phyloP scores from a whole-genome alignment of 2,329 filamentous ascomycete genomes.

The Exophiala sp. region DNA sequence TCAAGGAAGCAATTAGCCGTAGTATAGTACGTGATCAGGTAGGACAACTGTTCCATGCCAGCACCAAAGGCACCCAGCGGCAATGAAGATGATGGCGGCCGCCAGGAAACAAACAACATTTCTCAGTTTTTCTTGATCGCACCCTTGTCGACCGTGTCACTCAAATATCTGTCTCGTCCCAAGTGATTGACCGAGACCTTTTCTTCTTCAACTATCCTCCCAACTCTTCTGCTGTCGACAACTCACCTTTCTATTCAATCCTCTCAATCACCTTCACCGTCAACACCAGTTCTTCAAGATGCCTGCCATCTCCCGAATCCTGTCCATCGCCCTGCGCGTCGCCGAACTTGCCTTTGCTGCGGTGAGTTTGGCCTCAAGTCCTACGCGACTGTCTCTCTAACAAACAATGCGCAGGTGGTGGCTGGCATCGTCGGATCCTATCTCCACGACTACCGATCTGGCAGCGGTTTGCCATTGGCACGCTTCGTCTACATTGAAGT shows the following conservation, averaged over 20 bases:
- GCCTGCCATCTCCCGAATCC: slow-evolving; percentile 44
- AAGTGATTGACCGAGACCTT: neutral
- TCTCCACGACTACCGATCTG: slow-evolving; percentile 45
- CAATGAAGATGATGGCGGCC: neutral
- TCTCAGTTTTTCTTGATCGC: neutral
- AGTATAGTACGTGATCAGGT: slow-evolving; percentile 6
- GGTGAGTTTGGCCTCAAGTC: slow-evolving; percentile 39
- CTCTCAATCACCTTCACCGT: neutral
- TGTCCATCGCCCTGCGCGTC: slow-evolving; percentile 54
- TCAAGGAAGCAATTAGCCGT: neutral
- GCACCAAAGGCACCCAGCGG: neutral
- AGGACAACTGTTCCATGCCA: neutral
- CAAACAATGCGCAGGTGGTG: slow-evolving; percentile 42
- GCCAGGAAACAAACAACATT: neutral
- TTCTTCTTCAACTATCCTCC: neutral
- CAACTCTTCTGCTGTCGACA: neutral
- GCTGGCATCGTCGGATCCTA: slow-evolving; percentile 64
- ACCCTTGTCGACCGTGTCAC: neutral
- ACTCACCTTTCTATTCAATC: neutral
- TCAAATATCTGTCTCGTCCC: neutral
- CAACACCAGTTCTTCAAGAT: slow-evolving; percentile 12
- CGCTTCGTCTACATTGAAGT: slow-evolving; percentile 72
- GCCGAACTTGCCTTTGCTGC: slow-evolving; percentile 64
- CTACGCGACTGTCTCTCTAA: neutral
- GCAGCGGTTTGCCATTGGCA: slow-evolving; percentile 46